Conservation (phyloP, 2,329 filamentous ascomycete genomes). For the Chaetomiaceae sp. region DNA sequence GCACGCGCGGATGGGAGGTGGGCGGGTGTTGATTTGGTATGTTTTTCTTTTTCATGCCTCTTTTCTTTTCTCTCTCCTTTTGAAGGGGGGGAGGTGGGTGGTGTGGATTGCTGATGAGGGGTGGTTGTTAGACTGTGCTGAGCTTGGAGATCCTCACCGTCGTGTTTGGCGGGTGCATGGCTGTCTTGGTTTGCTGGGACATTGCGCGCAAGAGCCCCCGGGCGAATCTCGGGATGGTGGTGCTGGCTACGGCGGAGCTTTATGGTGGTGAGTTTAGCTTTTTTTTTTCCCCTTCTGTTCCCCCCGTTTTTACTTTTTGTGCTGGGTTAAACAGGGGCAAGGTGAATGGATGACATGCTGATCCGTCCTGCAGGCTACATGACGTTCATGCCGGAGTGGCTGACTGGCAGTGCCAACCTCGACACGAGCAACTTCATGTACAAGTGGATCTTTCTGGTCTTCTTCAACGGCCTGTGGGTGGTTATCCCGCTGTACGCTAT, state of each 20-base stretch:
- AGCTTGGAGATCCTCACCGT: constrained; percentile 64
- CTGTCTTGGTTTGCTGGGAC: constrained; percentile 56
- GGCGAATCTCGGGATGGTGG: constrained; percentile 57
- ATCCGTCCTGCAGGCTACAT: constrained; percentile 53
- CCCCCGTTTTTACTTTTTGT: not conserved
- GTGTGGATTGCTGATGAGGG: not conserved
- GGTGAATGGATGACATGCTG: not conserved
- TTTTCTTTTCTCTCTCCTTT: too few species aligned
- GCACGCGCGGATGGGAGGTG: constrained; percentile 59
- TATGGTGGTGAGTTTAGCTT: constrained; percentile 48
- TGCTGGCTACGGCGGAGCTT: constrained; percentile 61
- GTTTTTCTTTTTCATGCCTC: too few species aligned
- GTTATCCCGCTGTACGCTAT: constrained; percentile 57
- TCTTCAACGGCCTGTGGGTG: constrained; percentile 67
- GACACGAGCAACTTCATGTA: constrained; percentile 65
- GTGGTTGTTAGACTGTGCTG: constrained; percentile 45
- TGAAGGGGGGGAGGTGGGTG: too few species aligned
- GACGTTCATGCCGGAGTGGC: constrained; percentile 67
- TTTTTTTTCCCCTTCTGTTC: not conserved
- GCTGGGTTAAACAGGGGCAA: not conserved
- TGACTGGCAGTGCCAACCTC: constrained; percentile 57
- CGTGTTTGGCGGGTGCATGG: constrained; percentile 56
- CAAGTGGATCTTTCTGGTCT: constrained; percentile 61
- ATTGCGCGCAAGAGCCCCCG: constrained; percentile 51
- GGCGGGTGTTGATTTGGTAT: constrained; percentile 56